phyloP scores from a whole-genome alignment of 2,329 filamentous ascomycete species.

The Claviceps sorghi region DNA sequence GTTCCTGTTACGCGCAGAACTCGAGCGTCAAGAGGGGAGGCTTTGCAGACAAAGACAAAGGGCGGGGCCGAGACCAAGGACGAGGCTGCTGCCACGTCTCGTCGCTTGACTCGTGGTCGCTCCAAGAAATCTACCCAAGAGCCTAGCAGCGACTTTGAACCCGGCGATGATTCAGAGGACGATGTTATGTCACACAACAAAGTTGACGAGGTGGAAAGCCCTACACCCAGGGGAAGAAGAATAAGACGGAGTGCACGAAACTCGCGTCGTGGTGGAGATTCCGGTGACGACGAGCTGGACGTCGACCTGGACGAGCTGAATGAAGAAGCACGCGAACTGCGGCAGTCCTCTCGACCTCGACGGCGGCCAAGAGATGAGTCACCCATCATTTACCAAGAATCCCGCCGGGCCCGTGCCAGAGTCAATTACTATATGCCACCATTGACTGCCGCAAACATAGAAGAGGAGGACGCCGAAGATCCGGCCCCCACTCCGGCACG shows the following conservation, averaged over 20 bases:
- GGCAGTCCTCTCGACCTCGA: constrained; percentile 37
- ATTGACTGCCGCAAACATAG: constrained; percentile 44
- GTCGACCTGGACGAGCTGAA: constrained; percentile 50
- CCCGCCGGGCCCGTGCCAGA: constrained; percentile 37
- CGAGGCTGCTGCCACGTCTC: constrained; percentile 19
- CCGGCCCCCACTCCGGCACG: constrained; percentile 54
- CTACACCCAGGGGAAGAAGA: constrained; percentile 34
- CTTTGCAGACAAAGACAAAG: constrained; percentile 17
- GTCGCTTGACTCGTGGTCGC: constrained; percentile 33
- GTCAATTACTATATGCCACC: constrained; percentile 81
- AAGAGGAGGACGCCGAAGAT: constrained; percentile 59
- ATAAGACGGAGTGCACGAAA: constrained; percentile 25
- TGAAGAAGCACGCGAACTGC: constrained; percentile 50
- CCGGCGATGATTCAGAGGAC: constrained; percentile 43
- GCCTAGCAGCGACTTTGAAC: constrained; percentile 47
- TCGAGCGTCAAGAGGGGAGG: constrained; percentile 21
- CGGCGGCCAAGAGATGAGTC: constrained; percentile 36
- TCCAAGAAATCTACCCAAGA: constrained; percentile 34
- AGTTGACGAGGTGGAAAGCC: constrained; percentile 32
- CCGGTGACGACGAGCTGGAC: constrained; percentile 41
- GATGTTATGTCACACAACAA: constrained; percentile 32
- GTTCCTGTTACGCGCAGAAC: constrained; percentile 33
- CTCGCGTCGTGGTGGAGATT: constrained; percentile 35
- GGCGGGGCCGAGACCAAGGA: constrained; percentile 14
- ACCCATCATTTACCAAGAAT: constrained; percentile 45